Percentiles rank a stretch among this genome's conserved stretches.
Evolutionary conservation across 768 basidiomycete species (phyloP).

Genomic region (Rhodosporidiobolus sp.): DNA sequence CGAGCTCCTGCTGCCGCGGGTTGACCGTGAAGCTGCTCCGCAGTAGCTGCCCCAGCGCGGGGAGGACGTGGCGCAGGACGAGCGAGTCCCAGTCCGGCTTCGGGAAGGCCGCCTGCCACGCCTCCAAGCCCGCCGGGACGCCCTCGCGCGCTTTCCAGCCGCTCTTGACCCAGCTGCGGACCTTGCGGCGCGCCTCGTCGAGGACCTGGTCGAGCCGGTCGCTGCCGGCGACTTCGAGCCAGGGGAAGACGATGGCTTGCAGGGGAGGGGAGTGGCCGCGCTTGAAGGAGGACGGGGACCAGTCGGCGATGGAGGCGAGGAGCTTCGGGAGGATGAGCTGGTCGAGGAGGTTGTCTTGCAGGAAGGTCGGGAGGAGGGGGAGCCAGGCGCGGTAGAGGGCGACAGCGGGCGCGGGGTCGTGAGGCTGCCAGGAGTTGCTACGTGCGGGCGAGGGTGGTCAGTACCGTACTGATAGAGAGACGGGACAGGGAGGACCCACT

Average conservation of each 20-base stretch:
- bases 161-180: conserved; percentile 69
- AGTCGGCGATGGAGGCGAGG: conserved; percentile 73
- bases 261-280: conserved; percentile 56
- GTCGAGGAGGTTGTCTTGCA: conserved; percentile 90
- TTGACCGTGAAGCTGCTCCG: conserved; percentile 86
- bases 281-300: conserved; percentile 58
- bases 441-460: neutral
- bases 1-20: conserved; percentile 84
- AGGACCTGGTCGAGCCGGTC: conserved; percentile 73
- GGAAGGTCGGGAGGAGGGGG: conserved; percentile 78
- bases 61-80: conserved; percentile 84
- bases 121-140: conserved; percentile 67
- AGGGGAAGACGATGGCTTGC: conserved; percentile 84
- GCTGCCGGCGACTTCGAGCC: conserved; percentile 83
- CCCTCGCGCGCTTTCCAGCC: conserved; percentile 68
- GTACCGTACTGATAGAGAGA: neutral
- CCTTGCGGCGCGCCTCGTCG: conserved; percentile 78
- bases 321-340: conserved; percentile 94
- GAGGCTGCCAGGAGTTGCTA: conserved; percentile 82
- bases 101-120: conserved; percentile 85
- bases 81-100: conserved; percentile 83
- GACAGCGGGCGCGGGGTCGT: conserved; percentile 69
- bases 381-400: conserved; percentile 85
- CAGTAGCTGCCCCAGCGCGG: conserved; percentile 77
- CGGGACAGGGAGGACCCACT: conserved; percentile 51